Evolutionary conservation across 306 rosid genomes (phyloP), one percentile per base, ranked within the genome.

Genomic region (Datisca glomerata): DNA sequence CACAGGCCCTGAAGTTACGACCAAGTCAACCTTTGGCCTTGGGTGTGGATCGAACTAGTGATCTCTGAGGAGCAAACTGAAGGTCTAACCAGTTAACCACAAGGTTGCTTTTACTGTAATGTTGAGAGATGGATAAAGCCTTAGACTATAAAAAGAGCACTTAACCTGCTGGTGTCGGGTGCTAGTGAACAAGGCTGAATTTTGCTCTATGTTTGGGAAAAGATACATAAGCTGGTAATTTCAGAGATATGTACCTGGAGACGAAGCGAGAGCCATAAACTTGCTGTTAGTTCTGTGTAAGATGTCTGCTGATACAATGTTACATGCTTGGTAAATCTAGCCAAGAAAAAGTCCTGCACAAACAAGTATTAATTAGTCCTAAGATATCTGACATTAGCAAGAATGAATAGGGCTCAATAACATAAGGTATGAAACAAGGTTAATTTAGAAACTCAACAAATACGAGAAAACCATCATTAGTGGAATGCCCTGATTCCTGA

Each of bases 191-290:
- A n/a, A n/a, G n/a, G n/a, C n/a, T n/a, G n/a, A n/a, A n/a, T n/a
- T n/a, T n/a, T n/a, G n/a, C 17, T 12, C 18, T 31, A 28, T 12
- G 17, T 38, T 51, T 25, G 6, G 21, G 11, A 22, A 36, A 50
- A 37, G 18, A 35, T 49, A 14, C n/a, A n/a, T n/a, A n/a, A n/a
- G n/a, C n/a, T n/a, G n/a, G n/a, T n/a, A n/a, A n/a, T n/a, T n/a
- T n/a, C n/a, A n/a, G n/a, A n/a, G n/a, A n/a, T n/a, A n/a, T 57
- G 45, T 49, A 81, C 97, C 80, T 87, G 97, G 62, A 87, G 94
- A 49, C 91, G 93, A 64, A 87, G 66, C 39, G 97, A 87, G 61
- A 87, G 97, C 97, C 97, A 83, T 69, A 79, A 73, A 76, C 94
- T 79, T 37, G 97, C 97, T 55, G 72, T 85, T 46, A 56, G 52